Evolutionary conservation across 805 yeast species (phyloP), one percentile per base, ranked within the genome.

Genomic region (Scheffersomyces amazonensis): DNA sequence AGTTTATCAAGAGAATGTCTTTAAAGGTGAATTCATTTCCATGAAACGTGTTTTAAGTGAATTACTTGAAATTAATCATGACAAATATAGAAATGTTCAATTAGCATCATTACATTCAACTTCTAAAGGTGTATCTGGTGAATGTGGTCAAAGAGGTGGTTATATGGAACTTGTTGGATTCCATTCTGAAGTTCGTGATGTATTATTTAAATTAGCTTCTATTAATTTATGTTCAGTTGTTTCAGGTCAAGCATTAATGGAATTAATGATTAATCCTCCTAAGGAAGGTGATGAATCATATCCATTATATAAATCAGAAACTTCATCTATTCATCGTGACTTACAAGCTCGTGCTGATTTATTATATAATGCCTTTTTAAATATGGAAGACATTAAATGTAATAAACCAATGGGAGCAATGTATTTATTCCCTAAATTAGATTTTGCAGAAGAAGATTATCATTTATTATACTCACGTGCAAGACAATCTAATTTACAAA

Each of bases 111-210:
- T 93, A 50, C 98, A 93, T 63, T 89, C 98, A n/a, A 88, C 96
- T 31, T 91, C 98, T 10, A 93, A 93, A 65, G 99, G 99, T 61
- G 88, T 89, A 50, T 77, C 88, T 46, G 99, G 99, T 46, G 99
- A 93, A 66, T 93, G 99, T 75, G 99, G 99, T 43, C 99, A 93
- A 70, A 81, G 99, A 66, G 99, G 98, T 53, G 99, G 99, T 5
- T 93, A 90, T 71, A 86, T 93, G 93, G 99, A 93, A 64, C 66
- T 90, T 6, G 76, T 83, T 9, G 96, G 96, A 1, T 86, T 93
- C 64, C 68, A 75, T 11, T 71, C 70, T 3, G 89, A 83, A 32
- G 82, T 90, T 13, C 66, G 73, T 50, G 85, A 78, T 21, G 75
- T 86, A 39, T 73, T 93, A 37, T 72, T 84, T 62, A 93, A 93